These are phyloP conservation scores for Xylaria scruposa DNA, from an alignment of 495 filamentous ascomycete genomes.

Conservation along the genomic window DNA sequence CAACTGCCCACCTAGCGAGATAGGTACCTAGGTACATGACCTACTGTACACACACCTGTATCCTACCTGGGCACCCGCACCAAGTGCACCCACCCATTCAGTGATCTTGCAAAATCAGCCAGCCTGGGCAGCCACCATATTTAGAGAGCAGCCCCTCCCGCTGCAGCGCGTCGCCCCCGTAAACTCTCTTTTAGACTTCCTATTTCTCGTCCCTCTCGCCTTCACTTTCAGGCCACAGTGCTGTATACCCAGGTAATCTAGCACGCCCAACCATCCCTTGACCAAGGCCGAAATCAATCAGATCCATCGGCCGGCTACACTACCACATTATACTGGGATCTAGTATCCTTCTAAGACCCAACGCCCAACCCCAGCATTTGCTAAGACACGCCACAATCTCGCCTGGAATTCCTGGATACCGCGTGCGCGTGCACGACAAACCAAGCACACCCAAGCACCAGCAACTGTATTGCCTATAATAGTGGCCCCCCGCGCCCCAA, in stretches of 20 bases:
- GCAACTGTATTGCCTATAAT: slow-evolving; percentile 18
- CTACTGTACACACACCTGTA: slow-evolving; percentile 23
- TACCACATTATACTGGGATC: slow-evolving; percentile 1
- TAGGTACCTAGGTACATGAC: slow-evolving; percentile 1
- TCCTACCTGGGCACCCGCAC: slow-evolving; percentile 27
- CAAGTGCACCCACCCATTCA: slow-evolving; percentile 26
- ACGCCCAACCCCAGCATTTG: slow-evolving; percentile 21
- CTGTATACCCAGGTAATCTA: slow-evolving; percentile 19
- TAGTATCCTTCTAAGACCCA: slow-evolving; percentile 23
- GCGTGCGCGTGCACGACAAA: background rate
- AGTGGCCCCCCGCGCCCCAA: slow-evolving; percentile 37
- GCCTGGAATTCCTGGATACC: slow-evolving; percentile 29
- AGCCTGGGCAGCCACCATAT: slow-evolving; percentile 38
- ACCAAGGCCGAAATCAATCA: slow-evolving; percentile 12
- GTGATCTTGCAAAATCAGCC: slow-evolving; percentile 44
- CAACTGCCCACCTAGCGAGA: slow-evolving; percentile 5
- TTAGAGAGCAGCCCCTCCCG: slow-evolving; percentile 42
- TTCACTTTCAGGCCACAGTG: slow-evolving; percentile 16
- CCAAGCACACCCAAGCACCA: slow-evolving; percentile 16
- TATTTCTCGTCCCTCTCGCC: slow-evolving; percentile 27
- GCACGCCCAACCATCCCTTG: slow-evolving; percentile 4
- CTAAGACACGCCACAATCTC: slow-evolving; percentile 31
- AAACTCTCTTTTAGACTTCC: slow-evolving; percentile 43
- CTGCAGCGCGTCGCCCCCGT: slow-evolving; percentile 36
- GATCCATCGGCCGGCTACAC: slow-evolving; percentile 12